These are phyloP conservation scores for Yamadazyma sp. DNA, from an alignment of 1,139 yeast genomes.

Conservation along the genomic window DNA sequence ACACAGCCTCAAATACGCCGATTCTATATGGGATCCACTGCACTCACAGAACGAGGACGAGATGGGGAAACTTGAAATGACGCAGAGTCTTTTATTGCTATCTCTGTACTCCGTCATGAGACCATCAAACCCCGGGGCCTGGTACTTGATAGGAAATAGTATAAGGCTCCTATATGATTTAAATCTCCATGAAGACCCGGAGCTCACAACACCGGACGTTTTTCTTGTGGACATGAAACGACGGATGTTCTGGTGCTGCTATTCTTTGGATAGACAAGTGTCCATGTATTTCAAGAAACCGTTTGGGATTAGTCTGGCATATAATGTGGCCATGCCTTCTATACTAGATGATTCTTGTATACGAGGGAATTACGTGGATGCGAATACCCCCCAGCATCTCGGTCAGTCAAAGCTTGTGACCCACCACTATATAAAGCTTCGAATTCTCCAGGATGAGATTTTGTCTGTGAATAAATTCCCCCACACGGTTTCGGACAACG, in stretches of 20 bases:
- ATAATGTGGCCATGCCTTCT: slow-evolving; percentile 63
- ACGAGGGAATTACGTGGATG: slow-evolving; percentile 13
- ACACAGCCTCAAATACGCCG: slow-evolving; percentile 66
- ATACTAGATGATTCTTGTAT: slow-evolving; percentile 66
- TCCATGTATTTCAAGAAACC: slow-evolving; percentile 71
- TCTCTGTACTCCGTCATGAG: slow-evolving; percentile 71
- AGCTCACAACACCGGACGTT: slow-evolving; percentile 33
- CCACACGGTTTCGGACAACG: too few species aligned
- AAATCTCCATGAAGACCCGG: slow-evolving; percentile 67
- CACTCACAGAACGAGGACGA: slow-evolving; percentile 23
- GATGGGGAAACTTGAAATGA: slow-evolving; percentile 59
- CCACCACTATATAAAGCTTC: slow-evolving; percentile 11
- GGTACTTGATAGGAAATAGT: slow-evolving; percentile 83
- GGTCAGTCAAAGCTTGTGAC: slow-evolving; percentile 7
- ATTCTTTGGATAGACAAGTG: slow-evolving; percentile 73
- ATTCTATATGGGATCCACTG: slow-evolving; percentile 47
- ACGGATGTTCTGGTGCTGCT: slow-evolving; percentile 83
- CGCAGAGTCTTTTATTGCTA: slow-evolving; percentile 68
- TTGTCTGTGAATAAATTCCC: too few species aligned
- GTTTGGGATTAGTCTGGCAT: slow-evolving; percentile 60
- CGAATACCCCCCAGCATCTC: not conserved
- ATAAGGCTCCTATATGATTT: slow-evolving; percentile 75
- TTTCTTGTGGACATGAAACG: slow-evolving; percentile 67
- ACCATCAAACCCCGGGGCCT: slow-evolving; percentile 79
- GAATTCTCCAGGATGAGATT: slow-evolving; percentile 13